Evolutionary conservation across 1,284 basidiomycete genomes (phyloP).

Genomic region (Leccinum proliferum): DNA sequence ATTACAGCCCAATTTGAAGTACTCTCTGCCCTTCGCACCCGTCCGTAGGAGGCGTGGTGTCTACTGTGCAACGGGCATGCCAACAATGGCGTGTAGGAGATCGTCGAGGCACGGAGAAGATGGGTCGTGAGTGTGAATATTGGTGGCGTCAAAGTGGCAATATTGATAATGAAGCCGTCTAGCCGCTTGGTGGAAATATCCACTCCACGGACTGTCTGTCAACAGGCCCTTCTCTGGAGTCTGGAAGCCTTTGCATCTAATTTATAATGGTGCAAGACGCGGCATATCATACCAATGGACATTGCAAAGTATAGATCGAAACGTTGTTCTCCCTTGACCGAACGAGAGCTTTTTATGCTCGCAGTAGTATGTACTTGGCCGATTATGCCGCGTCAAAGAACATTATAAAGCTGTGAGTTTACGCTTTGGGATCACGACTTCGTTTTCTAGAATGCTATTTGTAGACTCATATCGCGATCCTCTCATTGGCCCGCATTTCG

Average conservation of each 20-base stretch:
- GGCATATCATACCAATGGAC: constrained; percentile 1
- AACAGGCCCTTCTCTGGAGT: constrained; percentile 1
- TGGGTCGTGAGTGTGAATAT: not conserved
- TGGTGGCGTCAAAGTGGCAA: not conserved
- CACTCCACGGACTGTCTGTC: constrained; percentile 14
- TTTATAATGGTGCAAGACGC: not conserved
- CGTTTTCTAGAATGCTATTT: constrained; percentile 18
- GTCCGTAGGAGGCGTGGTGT: not conserved
- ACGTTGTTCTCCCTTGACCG: not conserved
- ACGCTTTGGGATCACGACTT: constrained; percentile 5
- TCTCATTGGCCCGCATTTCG: constrained; percentile 17
- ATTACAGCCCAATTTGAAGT: constrained; percentile 1
- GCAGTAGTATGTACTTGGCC: not conserved
- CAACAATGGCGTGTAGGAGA: constrained; percentile 4
- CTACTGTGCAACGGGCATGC: constrained; percentile 1
- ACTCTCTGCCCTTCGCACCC: not conserved
- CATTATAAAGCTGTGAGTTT: constrained; percentile 3
- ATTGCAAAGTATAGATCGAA: not conserved
- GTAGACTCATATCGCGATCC: constrained; percentile 11
- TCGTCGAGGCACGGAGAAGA: constrained; percentile 6
- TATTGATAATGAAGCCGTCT: constrained; percentile 1
- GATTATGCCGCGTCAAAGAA: constrained; percentile 14
- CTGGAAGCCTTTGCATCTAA: not conserved
- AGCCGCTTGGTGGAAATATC: too few relatives aligned
- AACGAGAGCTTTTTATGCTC: not conserved